Evolutionary conservation across 2,329 filamentous ascomycete species (phyloP).

Genomic region (Trichoderma semiorbis): DNA sequence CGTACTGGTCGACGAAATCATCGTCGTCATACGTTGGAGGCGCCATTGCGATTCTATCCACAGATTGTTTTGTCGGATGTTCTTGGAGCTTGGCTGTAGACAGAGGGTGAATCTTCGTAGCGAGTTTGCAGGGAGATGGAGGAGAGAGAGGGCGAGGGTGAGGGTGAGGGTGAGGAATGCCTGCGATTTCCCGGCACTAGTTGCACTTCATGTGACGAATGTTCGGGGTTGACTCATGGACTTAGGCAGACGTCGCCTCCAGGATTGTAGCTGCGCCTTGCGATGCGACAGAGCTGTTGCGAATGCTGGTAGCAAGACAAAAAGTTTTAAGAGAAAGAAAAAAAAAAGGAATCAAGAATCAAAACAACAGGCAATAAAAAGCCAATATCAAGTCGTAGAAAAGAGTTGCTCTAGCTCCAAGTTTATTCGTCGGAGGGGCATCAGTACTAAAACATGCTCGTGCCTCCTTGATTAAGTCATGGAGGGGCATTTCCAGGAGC

Average conservation of each 20-base stretch:
- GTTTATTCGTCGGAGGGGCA: slow-evolving; percentile 11
- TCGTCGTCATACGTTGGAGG: slow-evolving; percentile 45
- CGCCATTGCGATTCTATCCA: slow-evolving; percentile 22
- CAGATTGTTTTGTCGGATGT: background rate
- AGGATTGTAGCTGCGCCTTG: background rate
- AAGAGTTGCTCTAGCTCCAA: background rate
- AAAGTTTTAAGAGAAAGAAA: background rate
- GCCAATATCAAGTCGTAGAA: background rate
- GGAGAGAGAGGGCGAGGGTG: background rate
- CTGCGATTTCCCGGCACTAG: background rate
- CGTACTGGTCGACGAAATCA: slow-evolving; percentile 46
- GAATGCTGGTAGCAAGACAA: background rate
- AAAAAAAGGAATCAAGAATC: background rate
- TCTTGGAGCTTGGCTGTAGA: background rate
- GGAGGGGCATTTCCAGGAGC: slow-evolving; percentile 19
- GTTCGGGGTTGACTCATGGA: slow-evolving; percentile 11
- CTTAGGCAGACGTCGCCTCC: slow-evolving; percentile 5
- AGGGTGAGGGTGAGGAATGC: background rate
- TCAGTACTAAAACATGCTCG: slow-evolving; percentile 24
- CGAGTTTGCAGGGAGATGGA: background rate
- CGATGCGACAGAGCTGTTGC: background rate
- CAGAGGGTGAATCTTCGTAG: background rate
- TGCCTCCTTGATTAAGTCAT: slow-evolving; percentile 14
- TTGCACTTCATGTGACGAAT: background rate
- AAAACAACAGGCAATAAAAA: background rate